A percentile compares a stretch with the other conserved stretches of the same genome.
Evolutionary conservation across 192 early-diverging fungal genomes (phyloP).

Genomic region (Gorgonomyces haynaldii): DNA sequence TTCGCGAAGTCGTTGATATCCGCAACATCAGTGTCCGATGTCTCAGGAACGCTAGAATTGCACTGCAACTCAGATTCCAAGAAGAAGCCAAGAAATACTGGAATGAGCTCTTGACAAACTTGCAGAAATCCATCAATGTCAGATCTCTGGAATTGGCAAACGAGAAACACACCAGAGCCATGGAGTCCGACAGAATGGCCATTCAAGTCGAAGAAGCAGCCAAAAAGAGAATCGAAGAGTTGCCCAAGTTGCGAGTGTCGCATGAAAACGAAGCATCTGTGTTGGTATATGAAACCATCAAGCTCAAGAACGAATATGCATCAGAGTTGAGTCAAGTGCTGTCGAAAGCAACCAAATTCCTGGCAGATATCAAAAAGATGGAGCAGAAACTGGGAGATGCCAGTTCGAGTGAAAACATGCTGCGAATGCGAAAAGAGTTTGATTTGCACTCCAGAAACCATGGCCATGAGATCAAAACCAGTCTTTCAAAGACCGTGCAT

Average conservation of each 20-base stretch:
- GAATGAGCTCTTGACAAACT: not conserved
- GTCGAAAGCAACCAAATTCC: not conserved
- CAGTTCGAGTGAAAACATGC: not conserved
- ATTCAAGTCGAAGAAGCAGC: not conserved
- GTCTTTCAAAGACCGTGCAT: not conserved
- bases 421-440: not conserved
- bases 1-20: not conserved
- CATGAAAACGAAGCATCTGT: constrained; percentile 8
- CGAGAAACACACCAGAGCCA: not conserved
- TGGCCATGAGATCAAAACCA: not conserved
- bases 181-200: not conserved
- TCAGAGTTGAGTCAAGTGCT: not conserved
- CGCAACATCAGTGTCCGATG: not conserved
- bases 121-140: not conserved
- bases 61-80: not conserved
- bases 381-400: not conserved
- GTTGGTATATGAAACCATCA: not conserved
- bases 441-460: not conserved
- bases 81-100: not conserved
- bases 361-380: not conserved
- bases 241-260: not conserved
- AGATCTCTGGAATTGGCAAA: not conserved
- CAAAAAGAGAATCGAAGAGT: not conserved
- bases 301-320: not conserved
- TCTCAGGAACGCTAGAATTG: not conserved